These are phyloP conservation scores for Erythrobasidium yunnanense DNA, from an alignment of 768 basidiomycete genomes.

Conservation along the genomic window DNA sequence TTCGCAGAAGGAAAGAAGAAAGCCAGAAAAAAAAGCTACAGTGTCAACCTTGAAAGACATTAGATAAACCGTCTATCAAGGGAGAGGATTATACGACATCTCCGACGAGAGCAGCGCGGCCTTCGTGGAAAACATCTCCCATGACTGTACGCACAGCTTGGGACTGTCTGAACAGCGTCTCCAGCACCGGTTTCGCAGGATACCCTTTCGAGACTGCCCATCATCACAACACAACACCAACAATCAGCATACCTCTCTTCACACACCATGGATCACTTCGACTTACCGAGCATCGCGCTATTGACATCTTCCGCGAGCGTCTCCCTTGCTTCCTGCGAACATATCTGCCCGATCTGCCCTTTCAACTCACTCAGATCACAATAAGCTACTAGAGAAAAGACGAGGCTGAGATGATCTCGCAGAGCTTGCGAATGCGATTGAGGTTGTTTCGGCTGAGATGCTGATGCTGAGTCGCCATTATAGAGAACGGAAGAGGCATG, in stretches of 20 bases:
- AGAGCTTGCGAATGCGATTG: no score
- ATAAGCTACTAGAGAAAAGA: constrained; percentile 23
- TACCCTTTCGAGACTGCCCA: background rate
- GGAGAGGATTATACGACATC: background rate
- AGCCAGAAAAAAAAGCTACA: no score
- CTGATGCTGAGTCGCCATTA: no score
- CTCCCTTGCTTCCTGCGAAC: constrained; percentile 6
- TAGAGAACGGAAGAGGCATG: no score
- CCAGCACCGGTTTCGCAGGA: background rate
- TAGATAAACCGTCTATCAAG: no score
- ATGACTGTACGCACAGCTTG: background rate
- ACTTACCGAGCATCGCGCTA: constrained; percentile 14
- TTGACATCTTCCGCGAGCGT: constrained; percentile 16
- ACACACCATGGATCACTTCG: background rate
- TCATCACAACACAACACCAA: background rate
- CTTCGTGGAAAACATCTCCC: constrained; percentile 6
- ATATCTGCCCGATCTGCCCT: background rate
- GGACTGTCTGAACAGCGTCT: background rate
- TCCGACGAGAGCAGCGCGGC: constrained; percentile 8
- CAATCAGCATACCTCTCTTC: background rate
- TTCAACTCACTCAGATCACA: background rate
- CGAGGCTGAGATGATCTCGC: background rate
- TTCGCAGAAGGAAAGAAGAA: no score
- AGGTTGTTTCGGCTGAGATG: no score
- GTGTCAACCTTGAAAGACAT: no score